Evolutionary conservation across 1,284 basidiomycete species (phyloP), one percentile per base, ranked within the genome.

Genomic region (Ceratobasidium sp.): DNA sequence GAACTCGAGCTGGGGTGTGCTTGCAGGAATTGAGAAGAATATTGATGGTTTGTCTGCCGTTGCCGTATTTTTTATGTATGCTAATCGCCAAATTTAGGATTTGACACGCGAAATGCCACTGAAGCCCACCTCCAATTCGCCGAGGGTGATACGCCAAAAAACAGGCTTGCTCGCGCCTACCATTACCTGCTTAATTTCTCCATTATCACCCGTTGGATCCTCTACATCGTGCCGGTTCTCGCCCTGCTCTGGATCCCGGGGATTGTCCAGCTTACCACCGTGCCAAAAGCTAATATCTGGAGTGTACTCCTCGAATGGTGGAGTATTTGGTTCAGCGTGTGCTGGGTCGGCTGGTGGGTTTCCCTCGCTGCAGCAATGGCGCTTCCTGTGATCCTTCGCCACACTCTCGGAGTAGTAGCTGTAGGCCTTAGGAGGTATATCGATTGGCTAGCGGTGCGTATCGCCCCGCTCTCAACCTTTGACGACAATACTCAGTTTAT

Each of bases 271-370:
- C 81, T 94, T 22, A 91, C 92, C 0, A 84, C 82, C 6, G 88
- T 84, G 71, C 86, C 84, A 2, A 81, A 88, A 66, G 88, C 88
- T 16, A 84, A 82, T 59, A 81, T 89, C 22, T 90, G 87, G 88
- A 84, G 85, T 9, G 87, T 92, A 13, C 85, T 84, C 69, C 82
- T 94, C 51, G 74, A 93, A 13, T 96, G 89, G 88, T 97, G 94
- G 94, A 94, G 92, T 73, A 89, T 95, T 75, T 96, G 93, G 93
- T 84, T 95, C 51, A 88, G 86, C 49, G 86, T 94, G 49, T 83
- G 88, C 37, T 96, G 94, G 94, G 87, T 79, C 85, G 92, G 93
- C 24, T 96, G 94, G 92, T 97, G 94, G 94, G 88, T 83, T 49
- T 84, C 90, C 6, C 85, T 92, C 51, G 91, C 92, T 4, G 82